A percentile compares a stretch with the other conserved stretches of the same genome.
These are phyloP conservation scores for Ceratobasidium papillatum DNA, from an alignment of 1,284 basidiomycete genomes.

Conservation along the genomic window DNA sequence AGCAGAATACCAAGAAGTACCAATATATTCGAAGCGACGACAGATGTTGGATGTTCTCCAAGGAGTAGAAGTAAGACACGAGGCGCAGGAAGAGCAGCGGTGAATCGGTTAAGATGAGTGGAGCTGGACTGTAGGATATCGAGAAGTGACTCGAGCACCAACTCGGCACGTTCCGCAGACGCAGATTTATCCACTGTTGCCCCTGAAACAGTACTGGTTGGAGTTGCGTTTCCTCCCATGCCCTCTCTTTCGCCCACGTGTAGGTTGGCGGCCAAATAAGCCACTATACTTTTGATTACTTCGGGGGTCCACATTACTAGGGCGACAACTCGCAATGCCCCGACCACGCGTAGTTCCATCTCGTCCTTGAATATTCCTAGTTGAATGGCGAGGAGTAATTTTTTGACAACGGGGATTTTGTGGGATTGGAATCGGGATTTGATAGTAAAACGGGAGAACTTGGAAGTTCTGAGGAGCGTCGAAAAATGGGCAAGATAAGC, in stretches of 20 bases:
- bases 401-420: constrained; percentile 77
- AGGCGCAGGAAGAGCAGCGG: constrained; percentile 71
- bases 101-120: constrained; percentile 67
- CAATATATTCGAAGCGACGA: constrained; percentile 67
- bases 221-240: neutral
- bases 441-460: constrained; percentile 77
- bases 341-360: constrained; percentile 64
- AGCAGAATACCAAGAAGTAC: constrained; percentile 63
- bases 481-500: constrained; percentile 84
- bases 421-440: constrained; percentile 64
- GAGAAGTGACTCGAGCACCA: constrained; percentile 67
- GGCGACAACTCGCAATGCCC: constrained; percentile 65
- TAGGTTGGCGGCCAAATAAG: constrained; percentile 86
- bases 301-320: constrained; percentile 72
- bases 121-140: constrained; percentile 63
- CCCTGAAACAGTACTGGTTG: constrained; percentile 31
- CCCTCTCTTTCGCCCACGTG: constrained; percentile 64
- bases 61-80: constrained; percentile 78
- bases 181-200: constrained; percentile 44
- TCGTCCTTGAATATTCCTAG: constrained; percentile 74
- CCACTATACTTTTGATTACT: constrained; percentile 84
- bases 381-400: constrained; percentile 82
- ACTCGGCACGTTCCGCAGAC: constrained; percentile 65
- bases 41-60: constrained; percentile 69
- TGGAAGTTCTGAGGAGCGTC: constrained; percentile 74